Evolutionary conservation across 106 monocot genomes (phyloP).

Genomic region (Allium fistulosum): DNA sequence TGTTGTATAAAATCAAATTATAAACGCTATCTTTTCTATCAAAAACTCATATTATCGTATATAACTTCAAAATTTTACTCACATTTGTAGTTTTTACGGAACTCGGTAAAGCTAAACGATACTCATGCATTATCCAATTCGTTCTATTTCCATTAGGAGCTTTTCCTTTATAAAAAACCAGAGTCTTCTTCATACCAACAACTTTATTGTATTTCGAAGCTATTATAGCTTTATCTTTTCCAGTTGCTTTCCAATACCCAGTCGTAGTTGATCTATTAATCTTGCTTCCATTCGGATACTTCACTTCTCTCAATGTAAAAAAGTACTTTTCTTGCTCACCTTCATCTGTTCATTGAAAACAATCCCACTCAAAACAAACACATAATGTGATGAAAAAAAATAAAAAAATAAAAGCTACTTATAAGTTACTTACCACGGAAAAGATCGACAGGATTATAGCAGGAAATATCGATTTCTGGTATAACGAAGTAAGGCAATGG

Average conservation of each 20-base stretch:
- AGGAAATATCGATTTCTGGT: conserved; percentile 14
- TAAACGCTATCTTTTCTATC: too few species aligned
- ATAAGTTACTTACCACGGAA: conserved; percentile 3
- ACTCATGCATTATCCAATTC: conserved; percentile 94
- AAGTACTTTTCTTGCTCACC: conserved; percentile 64
- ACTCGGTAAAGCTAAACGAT: conserved; percentile 29
- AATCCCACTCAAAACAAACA: neutral
- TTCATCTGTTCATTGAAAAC: neutral
- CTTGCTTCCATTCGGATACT: conserved; percentile 43
- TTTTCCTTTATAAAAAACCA: conserved; percentile 68
- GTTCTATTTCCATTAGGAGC: conserved; percentile 40
- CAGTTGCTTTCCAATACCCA: conserved; percentile 87
- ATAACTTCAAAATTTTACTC: neutral
- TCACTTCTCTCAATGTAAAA: conserved; percentile 48
- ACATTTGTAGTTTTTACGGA: neutral
- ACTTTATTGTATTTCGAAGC: conserved; percentile 24
- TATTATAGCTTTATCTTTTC: conserved; percentile 49
- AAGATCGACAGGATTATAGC: conserved; percentile 13
- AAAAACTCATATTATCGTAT: neutral
- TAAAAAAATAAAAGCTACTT: too few species aligned
- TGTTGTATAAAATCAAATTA: too few species aligned
- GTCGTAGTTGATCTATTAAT: conserved; percentile 43
- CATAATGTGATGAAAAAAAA: too few species aligned
- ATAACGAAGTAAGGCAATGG: conserved; percentile 19
- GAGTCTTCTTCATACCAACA: conserved; percentile 77